phyloP scores from a whole-genome alignment of 2,329 filamentous ascomycete genomes.

The Aaosphaeria pasadenensis region DNA sequence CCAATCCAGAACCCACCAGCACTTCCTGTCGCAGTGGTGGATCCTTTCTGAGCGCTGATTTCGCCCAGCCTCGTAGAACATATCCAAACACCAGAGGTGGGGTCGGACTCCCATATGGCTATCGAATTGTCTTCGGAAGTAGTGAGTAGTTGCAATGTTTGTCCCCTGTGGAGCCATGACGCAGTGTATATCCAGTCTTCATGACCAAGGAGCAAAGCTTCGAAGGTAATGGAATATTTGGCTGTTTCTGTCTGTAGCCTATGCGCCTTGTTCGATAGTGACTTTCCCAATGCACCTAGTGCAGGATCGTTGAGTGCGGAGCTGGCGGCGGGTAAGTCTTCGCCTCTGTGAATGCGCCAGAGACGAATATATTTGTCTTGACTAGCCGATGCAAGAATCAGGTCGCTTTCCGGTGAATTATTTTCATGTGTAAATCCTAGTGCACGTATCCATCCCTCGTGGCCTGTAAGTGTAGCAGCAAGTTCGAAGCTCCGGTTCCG shows the following conservation, averaged over 20 bases:
- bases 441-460: slow-evolving; percentile 93
- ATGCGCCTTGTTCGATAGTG: slow-evolving; percentile 86
- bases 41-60: slow-evolving; percentile 91
- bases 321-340: slow-evolving; percentile 58
- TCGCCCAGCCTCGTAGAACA: slow-evolving; percentile 83
- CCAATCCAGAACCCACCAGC: slow-evolving; percentile 96
- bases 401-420: slow-evolving; percentile 55
- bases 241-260: slow-evolving; percentile 58
- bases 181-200: slow-evolving; percentile 98
- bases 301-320: slow-evolving; percentile 55
- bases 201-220: slow-evolving; percentile 88
- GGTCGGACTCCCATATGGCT: slow-evolving; percentile 86
- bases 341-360: slow-evolving; percentile 78
- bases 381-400: slow-evolving; percentile 86
- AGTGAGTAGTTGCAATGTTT: slow-evolving; percentile 71
- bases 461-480: slow-evolving; percentile 76
- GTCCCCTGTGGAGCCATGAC: slow-evolving; percentile 61
- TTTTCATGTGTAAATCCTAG: slow-evolving; percentile 72
- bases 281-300: slow-evolving; percentile 62
- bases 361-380: slow-evolving; percentile 97
- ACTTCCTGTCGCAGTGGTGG: slow-evolving; percentile 93
- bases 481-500: slow-evolving; percentile 60
- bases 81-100: slow-evolving; percentile 84
- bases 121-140: slow-evolving; percentile 95
- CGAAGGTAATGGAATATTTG: slow-evolving; percentile 83